Evolutionary conservation across 768 basidiomycete species (phyloP).

Genomic region (Tephrocybe sp.): DNA sequence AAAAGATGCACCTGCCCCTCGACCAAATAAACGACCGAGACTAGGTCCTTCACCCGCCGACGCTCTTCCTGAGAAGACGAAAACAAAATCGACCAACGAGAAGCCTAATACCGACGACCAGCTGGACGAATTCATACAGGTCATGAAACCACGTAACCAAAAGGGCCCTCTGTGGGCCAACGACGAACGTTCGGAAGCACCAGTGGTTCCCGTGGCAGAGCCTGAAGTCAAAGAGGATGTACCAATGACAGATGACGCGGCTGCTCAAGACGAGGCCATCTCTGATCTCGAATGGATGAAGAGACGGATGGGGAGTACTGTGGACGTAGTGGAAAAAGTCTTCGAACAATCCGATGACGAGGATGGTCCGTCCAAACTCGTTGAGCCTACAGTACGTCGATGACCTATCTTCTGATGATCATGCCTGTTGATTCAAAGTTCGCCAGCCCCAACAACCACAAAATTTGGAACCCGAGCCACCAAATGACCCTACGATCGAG

Average conservation of each 20-base stretch:
- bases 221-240: neutral
- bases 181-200: slow-evolving; percentile 28
- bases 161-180: slow-evolving; percentile 71
- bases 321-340: slow-evolving; percentile 43
- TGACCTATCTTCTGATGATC: slow-evolving; percentile 2
- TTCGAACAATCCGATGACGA: slow-evolving; percentile 69
- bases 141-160: slow-evolving; percentile 65
- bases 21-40: slow-evolving; percentile 71
- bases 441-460: slow-evolving; percentile 3
- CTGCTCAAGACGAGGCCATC: slow-evolving; percentile 35
- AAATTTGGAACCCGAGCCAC: slow-evolving; percentile 15
- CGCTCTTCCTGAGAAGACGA: slow-evolving; percentile 9
- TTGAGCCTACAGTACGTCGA: neutral
- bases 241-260: slow-evolving; percentile 15
- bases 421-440: neutral
- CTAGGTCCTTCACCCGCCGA: slow-evolving; percentile 34
- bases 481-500: slow-evolving; percentile 39
- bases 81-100: slow-evolving; percentile 7
- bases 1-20: slow-evolving; percentile 65
- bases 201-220: slow-evolving; percentile 6
- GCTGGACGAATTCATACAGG: slow-evolving; percentile 67
- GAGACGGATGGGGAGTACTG: slow-evolving; percentile 53
- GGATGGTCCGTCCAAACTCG: slow-evolving; percentile 20
- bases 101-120: slow-evolving; percentile 35
- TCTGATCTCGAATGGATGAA: slow-evolving; percentile 80